Conservation (phyloP, 495 filamentous ascomycete genomes). For the Talaromyces wortmannii region DNA sequence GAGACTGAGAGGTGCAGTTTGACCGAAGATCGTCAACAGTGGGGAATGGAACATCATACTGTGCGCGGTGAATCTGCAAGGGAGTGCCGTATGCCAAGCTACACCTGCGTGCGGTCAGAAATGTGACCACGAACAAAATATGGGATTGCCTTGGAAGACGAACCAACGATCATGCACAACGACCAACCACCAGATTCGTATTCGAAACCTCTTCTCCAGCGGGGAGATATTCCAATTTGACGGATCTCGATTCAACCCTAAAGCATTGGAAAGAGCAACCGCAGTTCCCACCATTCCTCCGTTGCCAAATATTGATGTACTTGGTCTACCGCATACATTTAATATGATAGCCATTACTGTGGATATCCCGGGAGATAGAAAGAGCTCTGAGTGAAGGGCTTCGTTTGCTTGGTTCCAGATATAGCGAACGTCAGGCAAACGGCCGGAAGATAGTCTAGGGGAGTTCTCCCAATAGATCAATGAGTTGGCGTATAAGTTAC, state of each 20-base stretch:
- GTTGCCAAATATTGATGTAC: constrained; percentile 30
- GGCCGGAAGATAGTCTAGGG: constrained; percentile 6
- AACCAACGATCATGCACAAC: constrained; percentile 34
- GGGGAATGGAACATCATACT: constrained; percentile 35
- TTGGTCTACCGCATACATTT: constrained; percentile 27
- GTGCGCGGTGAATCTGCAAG: constrained; percentile 17
- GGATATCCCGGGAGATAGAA: constrained; percentile 25
- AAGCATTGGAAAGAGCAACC: constrained; percentile 24
- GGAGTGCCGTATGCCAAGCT: constrained; percentile 32
- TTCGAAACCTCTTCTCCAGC: constrained; percentile 22
- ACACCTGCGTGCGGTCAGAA: constrained; percentile 15
- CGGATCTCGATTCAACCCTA: constrained; percentile 29
- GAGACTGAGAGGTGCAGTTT: background rate
- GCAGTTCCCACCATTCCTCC: constrained; percentile 22
- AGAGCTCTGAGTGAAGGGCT: constrained; percentile 24
- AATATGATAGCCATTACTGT: constrained; percentile 24
- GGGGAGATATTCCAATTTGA: constrained; percentile 22
- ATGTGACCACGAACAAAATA: background rate
- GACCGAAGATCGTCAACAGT: constrained; percentile 13
- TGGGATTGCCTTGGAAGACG: background rate
- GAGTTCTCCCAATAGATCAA: constrained; percentile 23
- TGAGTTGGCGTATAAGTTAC: constrained; percentile 26
- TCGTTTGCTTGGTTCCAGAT: constrained; percentile 28
- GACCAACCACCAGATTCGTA: constrained; percentile 32
- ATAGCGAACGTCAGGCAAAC: constrained; percentile 23